Evolutionary conservation across 176 grass and related monocot species (phyloP).

Genomic region (Raddia guianensis): DNA sequence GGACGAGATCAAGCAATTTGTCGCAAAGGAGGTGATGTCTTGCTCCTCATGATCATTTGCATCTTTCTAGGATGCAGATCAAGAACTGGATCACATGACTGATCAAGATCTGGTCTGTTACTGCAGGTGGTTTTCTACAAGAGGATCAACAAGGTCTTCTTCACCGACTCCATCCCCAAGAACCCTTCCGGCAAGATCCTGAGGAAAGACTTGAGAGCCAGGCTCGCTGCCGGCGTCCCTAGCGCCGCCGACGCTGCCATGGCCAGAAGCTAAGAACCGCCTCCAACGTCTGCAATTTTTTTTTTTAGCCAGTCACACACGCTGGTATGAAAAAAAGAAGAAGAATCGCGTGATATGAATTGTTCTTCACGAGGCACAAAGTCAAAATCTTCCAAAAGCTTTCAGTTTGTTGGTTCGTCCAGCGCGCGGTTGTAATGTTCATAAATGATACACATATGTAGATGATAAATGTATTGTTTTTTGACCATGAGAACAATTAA

Average conservation of each 20-base stretch:
- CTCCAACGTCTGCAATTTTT: background rate
- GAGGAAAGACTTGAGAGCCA: constrained; percentile 96
- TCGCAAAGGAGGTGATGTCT: constrained; percentile 69
- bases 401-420: constrained; percentile 50
- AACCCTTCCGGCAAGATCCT: constrained; percentile 92
- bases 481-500: constrained; percentile 44
- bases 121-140: constrained; percentile 95
- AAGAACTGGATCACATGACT: background rate
- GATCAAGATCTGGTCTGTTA: background rate
- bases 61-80: background rate
- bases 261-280: constrained; percentile 14
- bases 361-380: constrained; percentile 23
- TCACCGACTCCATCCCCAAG: constrained; percentile 85
- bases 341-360: constrained; percentile 22
- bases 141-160: constrained; percentile 87
- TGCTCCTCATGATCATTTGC: constrained; percentile 15
- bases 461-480: constrained; percentile 37
- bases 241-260: background rate
- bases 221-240: constrained; percentile 53
- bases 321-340: background rate
- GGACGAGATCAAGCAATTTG: constrained; percentile 82
- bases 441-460: constrained; percentile 50
- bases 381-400: constrained; percentile 23
- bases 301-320: background rate
- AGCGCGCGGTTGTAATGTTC: constrained; percentile 43